These are phyloP conservation scores for Carallia brachiata DNA, from an alignment of 345 rosid species.

Conservation along the genomic window DNA sequence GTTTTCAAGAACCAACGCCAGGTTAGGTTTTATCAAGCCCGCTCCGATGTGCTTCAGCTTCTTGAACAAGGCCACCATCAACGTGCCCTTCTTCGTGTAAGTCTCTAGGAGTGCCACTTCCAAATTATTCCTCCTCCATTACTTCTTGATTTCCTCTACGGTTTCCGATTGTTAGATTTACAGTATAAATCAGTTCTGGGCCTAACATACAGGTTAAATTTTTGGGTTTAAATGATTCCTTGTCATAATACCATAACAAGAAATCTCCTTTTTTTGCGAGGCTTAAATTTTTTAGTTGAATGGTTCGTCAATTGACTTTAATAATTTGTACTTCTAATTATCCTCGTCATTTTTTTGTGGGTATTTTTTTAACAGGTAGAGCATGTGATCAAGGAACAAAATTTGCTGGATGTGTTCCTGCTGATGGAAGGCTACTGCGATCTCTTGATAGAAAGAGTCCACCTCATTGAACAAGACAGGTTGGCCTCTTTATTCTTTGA, in stretches of 20 bases:
- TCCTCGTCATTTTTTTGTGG: too few species aligned
- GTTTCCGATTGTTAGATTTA: too few species aligned
- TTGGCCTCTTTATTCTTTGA: neutral
- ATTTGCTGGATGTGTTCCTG: slow-evolving; percentile 57
- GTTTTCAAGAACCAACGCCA: slow-evolving; percentile 72
- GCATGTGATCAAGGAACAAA: slow-evolving; percentile 65
- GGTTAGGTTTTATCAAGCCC: slow-evolving; percentile 48
- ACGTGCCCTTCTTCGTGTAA: slow-evolving; percentile 74
- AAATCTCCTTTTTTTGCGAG: too few species aligned
- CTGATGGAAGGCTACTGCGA: slow-evolving; percentile 65
- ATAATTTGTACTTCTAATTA: neutral
- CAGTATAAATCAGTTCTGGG: too few species aligned
- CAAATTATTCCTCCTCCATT: too few species aligned
- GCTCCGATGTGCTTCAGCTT: slow-evolving; percentile 73
- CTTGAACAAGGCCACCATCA: slow-evolving; percentile 69
- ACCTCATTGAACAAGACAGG: slow-evolving; percentile 61
- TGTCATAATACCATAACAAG: too few species aligned
- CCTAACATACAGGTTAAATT: too few species aligned
- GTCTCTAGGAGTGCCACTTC: too few species aligned
- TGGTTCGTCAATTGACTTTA: too few species aligned
- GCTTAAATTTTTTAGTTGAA: neutral
- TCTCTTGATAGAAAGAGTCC: slow-evolving; percentile 59
- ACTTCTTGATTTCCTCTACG: too few species aligned
- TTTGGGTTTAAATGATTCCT: too few species aligned
- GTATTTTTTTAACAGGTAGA: slow-evolving; percentile 43